These are phyloP conservation scores for Brassica balearica DNA, from an alignment of 441 rosid species.

Conservation along the genomic window DNA sequence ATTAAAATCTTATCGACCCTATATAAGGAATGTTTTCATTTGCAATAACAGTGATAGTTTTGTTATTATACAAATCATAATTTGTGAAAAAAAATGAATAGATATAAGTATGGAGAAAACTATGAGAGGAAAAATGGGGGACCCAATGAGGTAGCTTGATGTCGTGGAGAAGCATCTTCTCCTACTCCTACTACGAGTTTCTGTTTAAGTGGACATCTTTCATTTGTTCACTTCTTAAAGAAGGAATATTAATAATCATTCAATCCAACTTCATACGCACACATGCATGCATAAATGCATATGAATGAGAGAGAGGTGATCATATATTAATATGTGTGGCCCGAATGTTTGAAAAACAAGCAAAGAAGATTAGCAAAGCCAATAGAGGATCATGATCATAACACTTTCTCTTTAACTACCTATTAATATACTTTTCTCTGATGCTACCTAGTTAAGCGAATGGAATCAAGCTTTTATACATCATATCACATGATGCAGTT, in stretches of 20 bases:
- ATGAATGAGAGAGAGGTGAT: conserved; percentile 1
- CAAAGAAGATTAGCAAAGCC: conserved; percentile 47
- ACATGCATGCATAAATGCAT: conserved; percentile 39
- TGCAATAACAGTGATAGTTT: not conserved
- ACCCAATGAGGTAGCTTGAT: conserved; percentile 44
- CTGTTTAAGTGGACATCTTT: conserved; percentile 41
- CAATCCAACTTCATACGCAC: conserved; percentile 42
- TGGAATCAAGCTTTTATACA: conserved; percentile 37
- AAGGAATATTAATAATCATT: conserved; percentile 66
- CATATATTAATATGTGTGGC: conserved; percentile 51
- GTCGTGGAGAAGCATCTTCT: conserved; percentile 50
- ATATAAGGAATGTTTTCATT: conserved; percentile 20
- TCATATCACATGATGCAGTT: conserved; percentile 28
- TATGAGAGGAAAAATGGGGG: conserved; percentile 24
- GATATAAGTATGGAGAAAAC: conserved; percentile 24
- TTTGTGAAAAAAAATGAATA: not conserved
- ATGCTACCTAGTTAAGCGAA: not conserved
- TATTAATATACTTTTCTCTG: conserved; percentile 33
- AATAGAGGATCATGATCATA: conserved; percentile 47
- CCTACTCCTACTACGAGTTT: conserved; percentile 43
- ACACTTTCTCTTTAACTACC: conserved; percentile 69
- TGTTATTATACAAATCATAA: conserved; percentile 27
- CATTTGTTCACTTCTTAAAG: conserved; percentile 51
- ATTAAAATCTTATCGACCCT: not conserved
- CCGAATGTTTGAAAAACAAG: conserved; percentile 85